Evolutionary conservation across 352 stramenopile species (phyloP).

Genomic region (Phytophthora ramorum): DNA sequence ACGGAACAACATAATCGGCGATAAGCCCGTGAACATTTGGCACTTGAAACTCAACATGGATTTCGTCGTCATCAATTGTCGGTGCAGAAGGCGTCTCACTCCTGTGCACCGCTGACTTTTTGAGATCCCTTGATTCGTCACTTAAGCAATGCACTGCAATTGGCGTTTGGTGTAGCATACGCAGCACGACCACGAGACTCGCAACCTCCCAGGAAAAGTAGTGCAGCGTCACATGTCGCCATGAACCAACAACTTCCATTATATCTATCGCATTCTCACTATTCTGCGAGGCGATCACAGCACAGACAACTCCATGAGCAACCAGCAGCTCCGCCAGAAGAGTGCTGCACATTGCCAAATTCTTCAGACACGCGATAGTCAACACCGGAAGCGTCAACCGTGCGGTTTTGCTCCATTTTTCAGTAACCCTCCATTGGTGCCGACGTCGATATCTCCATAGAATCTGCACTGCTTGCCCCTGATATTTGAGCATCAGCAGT

Average conservation of each 20-base stretch:
- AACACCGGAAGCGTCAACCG: slow-evolving; percentile 17
- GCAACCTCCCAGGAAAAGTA: slow-evolving; percentile 30
- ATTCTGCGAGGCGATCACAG: slow-evolving; percentile 5
- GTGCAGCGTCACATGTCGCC: slow-evolving; percentile 19
- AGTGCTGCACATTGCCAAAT: slow-evolving; percentile 24
- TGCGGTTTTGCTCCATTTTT: neutral
- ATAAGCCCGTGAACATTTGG: slow-evolving; percentile 20
- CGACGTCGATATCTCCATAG: slow-evolving; percentile 26
- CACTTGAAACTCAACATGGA: slow-evolving; percentile 31
- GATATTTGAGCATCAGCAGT: slow-evolving; percentile 30
- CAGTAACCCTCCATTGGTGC: slow-evolving; percentile 2
- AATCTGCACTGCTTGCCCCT: slow-evolving; percentile 25
- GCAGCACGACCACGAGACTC: slow-evolving; percentile 21
- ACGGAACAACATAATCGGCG: slow-evolving; percentile 28
- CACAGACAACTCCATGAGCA: slow-evolving; percentile 17
- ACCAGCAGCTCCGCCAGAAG: slow-evolving; percentile 28
- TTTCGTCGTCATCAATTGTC: slow-evolving; percentile 14
- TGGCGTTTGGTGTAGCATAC: slow-evolving; percentile 30
- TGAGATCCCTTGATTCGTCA: neutral
- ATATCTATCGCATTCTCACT: neutral
- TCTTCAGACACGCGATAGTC: slow-evolving; percentile 25
- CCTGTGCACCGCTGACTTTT: neutral
- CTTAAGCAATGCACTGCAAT: slow-evolving; percentile 24
- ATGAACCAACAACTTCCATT: slow-evolving; percentile 11
- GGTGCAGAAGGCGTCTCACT: slow-evolving; percentile 5